A percentile compares a stretch with the other conserved stretches of the same genome.
phyloP scores from a whole-genome alignment of 768 basidiomycete species.

The Tricholoma matsutake region DNA sequence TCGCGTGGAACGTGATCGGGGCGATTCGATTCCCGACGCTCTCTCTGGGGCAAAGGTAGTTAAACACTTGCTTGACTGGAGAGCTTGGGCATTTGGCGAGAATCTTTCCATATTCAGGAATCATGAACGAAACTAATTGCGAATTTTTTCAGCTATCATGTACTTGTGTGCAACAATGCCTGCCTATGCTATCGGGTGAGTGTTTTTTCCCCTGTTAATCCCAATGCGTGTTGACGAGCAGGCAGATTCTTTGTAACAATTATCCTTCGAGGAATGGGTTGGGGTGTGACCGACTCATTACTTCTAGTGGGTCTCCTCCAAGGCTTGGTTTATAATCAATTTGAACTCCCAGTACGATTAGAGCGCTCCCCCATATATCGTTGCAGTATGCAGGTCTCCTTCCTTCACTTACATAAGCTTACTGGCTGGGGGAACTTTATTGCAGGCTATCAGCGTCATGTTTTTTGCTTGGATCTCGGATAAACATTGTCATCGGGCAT shows the following conservation, averaged over 20 bases:
- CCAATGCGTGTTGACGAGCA: background rate
- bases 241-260: conserved; percentile 43
- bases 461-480: conserved; percentile 48
- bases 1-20: conserved; percentile 47
- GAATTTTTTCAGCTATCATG: conserved; percentile 36
- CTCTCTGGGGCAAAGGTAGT: conserved; percentile 35
- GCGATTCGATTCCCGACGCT: conserved; percentile 45
- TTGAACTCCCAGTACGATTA: conserved; percentile 14
- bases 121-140: background rate
- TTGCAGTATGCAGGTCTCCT: conserved; percentile 35
- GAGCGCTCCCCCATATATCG: conserved; percentile 49
- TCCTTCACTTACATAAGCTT: background rate
- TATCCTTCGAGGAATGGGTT: conserved; percentile 48
- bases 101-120: background rate
- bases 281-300: conserved; percentile 39
- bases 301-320: conserved; percentile 32
- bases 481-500: conserved; percentile 38
- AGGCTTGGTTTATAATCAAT: background rate
- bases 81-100: conserved; percentile 44
- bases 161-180: conserved; percentile 48
- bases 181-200: conserved; percentile 47
- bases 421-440: conserved; percentile 6
- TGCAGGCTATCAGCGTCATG: conserved; percentile 37
- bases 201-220: conserved; percentile 6
- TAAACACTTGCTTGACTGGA: conserved; percentile 44